Percentiles rank a stretch among this genome's conserved stretches.
Evolutionary conservation across 768 basidiomycete species (phyloP).

Genomic region (Mycena rosella): DNA sequence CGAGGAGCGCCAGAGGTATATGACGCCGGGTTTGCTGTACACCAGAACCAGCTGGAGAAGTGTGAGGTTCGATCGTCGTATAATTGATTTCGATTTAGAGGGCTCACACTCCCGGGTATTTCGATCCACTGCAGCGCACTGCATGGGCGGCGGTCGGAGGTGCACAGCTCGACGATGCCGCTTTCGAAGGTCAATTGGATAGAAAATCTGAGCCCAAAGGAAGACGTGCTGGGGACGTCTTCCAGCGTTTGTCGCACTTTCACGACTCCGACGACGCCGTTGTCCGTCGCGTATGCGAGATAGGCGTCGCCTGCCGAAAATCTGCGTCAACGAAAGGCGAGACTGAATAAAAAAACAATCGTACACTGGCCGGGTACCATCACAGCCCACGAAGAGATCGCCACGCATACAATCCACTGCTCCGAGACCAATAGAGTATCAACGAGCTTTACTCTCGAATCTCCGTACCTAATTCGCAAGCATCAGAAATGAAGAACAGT

Average conservation of each 20-base stretch:
- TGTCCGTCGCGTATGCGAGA: slow-evolving; percentile 69
- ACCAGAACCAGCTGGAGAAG: slow-evolving; percentile 66
- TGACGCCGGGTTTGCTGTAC: slow-evolving; percentile 68
- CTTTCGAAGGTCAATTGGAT: slow-evolving; percentile 50
- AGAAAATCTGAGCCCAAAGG: slow-evolving; percentile 51
- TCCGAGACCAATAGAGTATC: slow-evolving; percentile 60
- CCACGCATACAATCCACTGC: slow-evolving; percentile 74
- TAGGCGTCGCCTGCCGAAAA: slow-evolving; percentile 62
- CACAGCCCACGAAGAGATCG: slow-evolving; percentile 69
- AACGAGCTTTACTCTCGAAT: slow-evolving; percentile 48
- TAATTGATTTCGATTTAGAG: slow-evolving; percentile 2
- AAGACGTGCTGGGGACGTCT: slow-evolving; percentile 38
- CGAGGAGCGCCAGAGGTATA: slow-evolving; percentile 68
- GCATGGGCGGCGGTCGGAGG: slow-evolving; percentile 57
- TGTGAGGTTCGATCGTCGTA: background rate
- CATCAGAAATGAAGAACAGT: background rate
- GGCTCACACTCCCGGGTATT: slow-evolving; percentile 54
- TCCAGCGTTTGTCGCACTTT: slow-evolving; percentile 63
- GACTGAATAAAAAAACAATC: slow-evolving; percentile 15
- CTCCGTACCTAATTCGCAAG: slow-evolving; percentile 42
- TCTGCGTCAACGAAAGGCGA: background rate
- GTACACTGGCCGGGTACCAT: slow-evolving; percentile 57
- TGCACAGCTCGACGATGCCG: slow-evolving; percentile 41
- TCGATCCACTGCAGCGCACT: slow-evolving; percentile 72
- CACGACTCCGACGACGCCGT: slow-evolving; percentile 70